Conservation (phyloP, 2,329 filamentous ascomycete species). For the Karstenula rhodostoma region DNA sequence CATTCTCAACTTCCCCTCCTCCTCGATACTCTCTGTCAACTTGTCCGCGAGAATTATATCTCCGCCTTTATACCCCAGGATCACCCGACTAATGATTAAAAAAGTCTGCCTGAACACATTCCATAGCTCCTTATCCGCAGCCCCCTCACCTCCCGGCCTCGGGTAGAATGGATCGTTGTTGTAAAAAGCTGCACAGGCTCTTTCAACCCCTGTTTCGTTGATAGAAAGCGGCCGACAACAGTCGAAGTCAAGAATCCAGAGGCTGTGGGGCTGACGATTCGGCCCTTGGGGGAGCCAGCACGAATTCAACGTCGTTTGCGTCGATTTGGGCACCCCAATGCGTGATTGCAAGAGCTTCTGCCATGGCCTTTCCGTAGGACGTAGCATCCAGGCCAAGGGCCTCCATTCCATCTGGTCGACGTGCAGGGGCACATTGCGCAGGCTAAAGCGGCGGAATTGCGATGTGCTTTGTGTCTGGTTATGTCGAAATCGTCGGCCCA, state of each 20-base stretch:
- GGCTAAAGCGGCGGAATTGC: conserved; percentile 44
- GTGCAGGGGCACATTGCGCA: conserved; percentile 61
- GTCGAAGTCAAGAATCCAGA: conserved; percentile 65
- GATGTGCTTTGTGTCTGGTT: background rate
- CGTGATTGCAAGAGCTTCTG: conserved; percentile 59
- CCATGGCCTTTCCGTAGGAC: conserved; percentile 57
- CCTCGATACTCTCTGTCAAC: conserved; percentile 16
- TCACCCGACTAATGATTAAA: conserved; percentile 12
- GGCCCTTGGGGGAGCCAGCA: conserved; percentile 33
- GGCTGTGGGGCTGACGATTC: background rate
- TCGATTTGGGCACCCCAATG: conserved; percentile 60
- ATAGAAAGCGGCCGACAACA: conserved; percentile 60
- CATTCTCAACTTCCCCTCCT: conserved; percentile 5
- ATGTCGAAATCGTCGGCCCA: conserved; percentile 44
- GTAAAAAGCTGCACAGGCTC: conserved; percentile 56
- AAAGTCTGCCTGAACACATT: conserved; percentile 18
- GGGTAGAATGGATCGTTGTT: conserved; percentile 64
- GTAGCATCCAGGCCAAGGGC: conserved; percentile 46
- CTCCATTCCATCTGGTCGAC: conserved; percentile 61
- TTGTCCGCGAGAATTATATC: conserved; percentile 8
- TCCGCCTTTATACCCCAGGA: conserved; percentile 7
- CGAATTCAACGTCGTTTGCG: conserved; percentile 65
- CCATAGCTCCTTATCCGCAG: conserved; percentile 21
- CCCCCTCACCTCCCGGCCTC: conserved; percentile 15
- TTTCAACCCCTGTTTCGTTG: conserved; percentile 49